Base-by-base conservation (phyloP, 2,329 filamentous ascomycete species). In the Chrysosporium keratinophilum region DNA sequence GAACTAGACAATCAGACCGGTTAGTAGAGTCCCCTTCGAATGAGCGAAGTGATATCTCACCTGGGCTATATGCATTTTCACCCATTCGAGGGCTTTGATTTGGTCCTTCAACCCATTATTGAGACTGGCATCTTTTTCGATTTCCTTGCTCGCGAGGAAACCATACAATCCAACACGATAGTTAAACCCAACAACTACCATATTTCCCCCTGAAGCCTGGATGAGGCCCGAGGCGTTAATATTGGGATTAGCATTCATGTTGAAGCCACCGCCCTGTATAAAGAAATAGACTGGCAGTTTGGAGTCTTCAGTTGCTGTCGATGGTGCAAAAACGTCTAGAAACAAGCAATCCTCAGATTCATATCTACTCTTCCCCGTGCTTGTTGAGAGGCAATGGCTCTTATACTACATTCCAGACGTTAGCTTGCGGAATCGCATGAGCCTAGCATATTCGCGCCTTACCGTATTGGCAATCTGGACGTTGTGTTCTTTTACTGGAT, bases 141-240 rank as follows among this genome's bases (percentile, higher is more conserved):
- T 67, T 60, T 84, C 77, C 14, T 77, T 69, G 53, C 80, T 74
- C 1, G 80, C 78, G 11, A 90, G 73, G 63, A 89, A 90, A 0
- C 87, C 86, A 59, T 82, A 88, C 0, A 79, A 77, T 0, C 85
- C 85, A 10, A 90, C 84, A 4, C 87, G 81, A 64, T 90, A 89
- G 68, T 88, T 89, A 68, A 87, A 78, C 9, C 76, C 83, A 1
- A 90, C 83, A 0, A 88, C 79, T 0, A 90, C 70, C 23, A 88
- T 82, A 45, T 78, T 74, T 54, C 78, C 70, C 37, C 75, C 73
- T 15, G 79, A 78, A 0, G 81, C 82, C 31, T 74, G 64, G 28
- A 83, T 73, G n/a, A 89, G 67, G 0, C 77, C 79, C 0, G 75
- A 76, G 0, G 79, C 83, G 58, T 87, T 79, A 59, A 78, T 75